Evolutionary conservation across 768 basidiomycete species (phyloP).

Genomic region (Macrolepiota dolichaula): DNA sequence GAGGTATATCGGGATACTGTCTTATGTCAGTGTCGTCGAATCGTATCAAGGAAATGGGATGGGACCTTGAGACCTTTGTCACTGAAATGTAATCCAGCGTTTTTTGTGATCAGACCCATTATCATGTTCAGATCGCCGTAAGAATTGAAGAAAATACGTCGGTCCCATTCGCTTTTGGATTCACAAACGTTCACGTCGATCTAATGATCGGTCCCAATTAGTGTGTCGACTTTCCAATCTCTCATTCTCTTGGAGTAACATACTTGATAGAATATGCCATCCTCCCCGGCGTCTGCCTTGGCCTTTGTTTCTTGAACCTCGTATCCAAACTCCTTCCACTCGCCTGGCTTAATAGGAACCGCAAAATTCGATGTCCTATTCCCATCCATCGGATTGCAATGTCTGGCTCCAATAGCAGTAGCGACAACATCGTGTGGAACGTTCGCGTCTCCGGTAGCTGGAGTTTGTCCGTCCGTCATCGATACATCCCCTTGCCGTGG

Average conservation of each 20-base stretch:
- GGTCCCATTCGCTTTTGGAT: constrained; percentile 45
- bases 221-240: background rate
- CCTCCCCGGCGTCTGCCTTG: constrained; percentile 20
- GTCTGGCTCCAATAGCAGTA: constrained; percentile 41
- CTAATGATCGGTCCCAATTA: constrained; percentile 22
- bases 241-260: background rate
- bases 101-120: constrained; percentile 50
- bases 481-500: background rate
- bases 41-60: background rate
- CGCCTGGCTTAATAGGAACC: constrained; percentile 35
- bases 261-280: constrained; percentile 42
- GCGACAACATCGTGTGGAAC: constrained; percentile 35
- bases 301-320: constrained; percentile 25
- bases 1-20: constrained; percentile 36
- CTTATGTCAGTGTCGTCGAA: background rate
- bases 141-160: constrained; percentile 51
- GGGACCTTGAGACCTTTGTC: constrained; percentile 57
- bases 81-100: constrained; percentile 47
- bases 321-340: constrained; percentile 33
- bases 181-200: constrained; percentile 63
- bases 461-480: background rate
- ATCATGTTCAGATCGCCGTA: constrained; percentile 78
- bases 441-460: constrained; percentile 6
- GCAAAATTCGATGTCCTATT: constrained; percentile 66
- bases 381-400: constrained; percentile 44